Conservation (phyloP, 1,284 basidiomycete species). For the Meripilus lineatus region DNA sequence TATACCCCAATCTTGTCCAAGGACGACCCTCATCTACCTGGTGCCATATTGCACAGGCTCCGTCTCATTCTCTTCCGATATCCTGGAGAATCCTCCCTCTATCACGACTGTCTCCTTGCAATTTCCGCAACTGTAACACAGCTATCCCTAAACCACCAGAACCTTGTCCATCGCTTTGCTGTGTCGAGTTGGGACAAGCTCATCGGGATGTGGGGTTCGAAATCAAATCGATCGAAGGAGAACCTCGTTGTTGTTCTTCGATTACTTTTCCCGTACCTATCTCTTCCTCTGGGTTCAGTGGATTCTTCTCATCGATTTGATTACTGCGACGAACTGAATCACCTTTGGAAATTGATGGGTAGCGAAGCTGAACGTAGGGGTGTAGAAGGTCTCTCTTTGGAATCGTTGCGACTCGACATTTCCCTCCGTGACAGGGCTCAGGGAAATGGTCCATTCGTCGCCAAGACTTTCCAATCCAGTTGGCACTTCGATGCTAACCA, state of each 20-base stretch:
- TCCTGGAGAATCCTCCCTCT: constrained; percentile 66
- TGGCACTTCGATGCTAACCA: constrained; percentile 66
- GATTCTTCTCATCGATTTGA: constrained; percentile 4
- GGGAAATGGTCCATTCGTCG: constrained; percentile 43
- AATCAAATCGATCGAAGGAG: constrained; percentile 66
- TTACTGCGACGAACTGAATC: constrained; percentile 41
- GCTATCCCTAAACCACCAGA: constrained; percentile 66
- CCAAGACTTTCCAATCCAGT: constrained; percentile 65
- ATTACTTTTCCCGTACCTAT: constrained; percentile 69
- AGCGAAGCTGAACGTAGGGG: constrained; percentile 63
- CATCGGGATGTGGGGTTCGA: constrained; percentile 70
- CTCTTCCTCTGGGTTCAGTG: constrained; percentile 20
- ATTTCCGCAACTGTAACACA: constrained; percentile 68
- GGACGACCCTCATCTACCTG: constrained; percentile 34
- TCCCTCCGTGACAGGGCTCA: constrained; percentile 15
- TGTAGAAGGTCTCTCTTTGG: constrained; percentile 56
- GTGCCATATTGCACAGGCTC: constrained; percentile 59
- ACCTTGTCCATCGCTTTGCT: constrained; percentile 56
- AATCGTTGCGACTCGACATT: constrained; percentile 55
- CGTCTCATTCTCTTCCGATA: constrained; percentile 62
- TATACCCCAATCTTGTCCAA: constrained; percentile 46
- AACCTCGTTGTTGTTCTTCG: constrained; percentile 65
- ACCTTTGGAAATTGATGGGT: constrained; percentile 49
- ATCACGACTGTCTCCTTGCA: constrained; percentile 66
- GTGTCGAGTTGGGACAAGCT: constrained; percentile 58